phyloP scores from a whole-genome alignment of 1,284 basidiomycete genomes.

The Rhodotorula mucilaginosa region DNA sequence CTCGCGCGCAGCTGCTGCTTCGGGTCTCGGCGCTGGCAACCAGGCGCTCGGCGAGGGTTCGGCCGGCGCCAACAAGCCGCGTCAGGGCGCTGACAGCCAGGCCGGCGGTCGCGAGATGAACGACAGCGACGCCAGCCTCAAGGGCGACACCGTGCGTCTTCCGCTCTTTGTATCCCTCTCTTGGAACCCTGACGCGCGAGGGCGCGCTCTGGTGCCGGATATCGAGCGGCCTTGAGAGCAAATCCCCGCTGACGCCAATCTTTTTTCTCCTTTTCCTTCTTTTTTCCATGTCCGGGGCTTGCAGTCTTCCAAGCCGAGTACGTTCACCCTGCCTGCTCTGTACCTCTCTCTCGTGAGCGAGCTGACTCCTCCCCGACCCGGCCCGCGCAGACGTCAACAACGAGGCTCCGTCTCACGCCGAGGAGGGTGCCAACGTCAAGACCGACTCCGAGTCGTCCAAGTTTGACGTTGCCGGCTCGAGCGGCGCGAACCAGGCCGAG shows the following conservation, averaged over 20 bases:
- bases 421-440: slow-evolving; percentile 26
- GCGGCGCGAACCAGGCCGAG: slow-evolving; percentile 8
- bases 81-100: slow-evolving; percentile 15
- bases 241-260: not conserved
- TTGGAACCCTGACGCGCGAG: no score
- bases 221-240: not conserved
- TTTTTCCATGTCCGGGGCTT: no score
- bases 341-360: not conserved
- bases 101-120: slow-evolving; percentile 31
- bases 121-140: slow-evolving; percentile 24
- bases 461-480: slow-evolving; percentile 22
- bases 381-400: slow-evolving; percentile 34
- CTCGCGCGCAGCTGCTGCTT: slow-evolving; percentile 12
- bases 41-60: slow-evolving; percentile 28
- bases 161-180: not conserved
- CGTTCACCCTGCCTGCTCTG: not conserved
- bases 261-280: not conserved
- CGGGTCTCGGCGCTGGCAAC: slow-evolving; percentile 24
- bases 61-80: slow-evolving; percentile 1
- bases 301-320: slow-evolving; percentile 36
- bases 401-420: slow-evolving; percentile 27
- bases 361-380: not conserved
- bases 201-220: no score
- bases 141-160: slow-evolving; percentile 34
- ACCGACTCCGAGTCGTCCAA: slow-evolving; percentile 19